A percentile compares a stretch with the other conserved stretches of the same genome.
Conservation (phyloP, 2,329 filamentous ascomycete species). For the Stenocarpella maydis region DNA sequence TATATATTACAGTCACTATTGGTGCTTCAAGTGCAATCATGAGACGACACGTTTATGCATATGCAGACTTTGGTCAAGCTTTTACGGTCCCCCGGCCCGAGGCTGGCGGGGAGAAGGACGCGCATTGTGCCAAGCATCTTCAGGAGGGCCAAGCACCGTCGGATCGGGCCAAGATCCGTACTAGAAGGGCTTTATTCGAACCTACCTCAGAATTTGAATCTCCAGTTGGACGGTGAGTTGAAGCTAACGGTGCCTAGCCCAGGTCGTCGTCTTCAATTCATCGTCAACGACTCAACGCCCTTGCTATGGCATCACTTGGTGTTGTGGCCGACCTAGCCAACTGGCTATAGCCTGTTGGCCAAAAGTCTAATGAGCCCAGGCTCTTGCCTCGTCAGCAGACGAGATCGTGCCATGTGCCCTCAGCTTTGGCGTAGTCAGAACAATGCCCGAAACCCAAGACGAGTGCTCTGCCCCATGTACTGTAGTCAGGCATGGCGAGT, state of each 20-base stretch:
- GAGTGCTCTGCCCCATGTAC: neutral
- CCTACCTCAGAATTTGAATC: neutral
- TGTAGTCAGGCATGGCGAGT: neutral
- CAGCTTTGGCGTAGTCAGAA: neutral
- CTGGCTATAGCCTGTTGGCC: too few species aligned
- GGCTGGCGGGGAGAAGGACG: neutral
- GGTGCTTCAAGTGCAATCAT: neutral
- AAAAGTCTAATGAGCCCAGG: neutral
- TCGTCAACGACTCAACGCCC: neutral
- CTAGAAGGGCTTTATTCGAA: conserved; percentile 4
- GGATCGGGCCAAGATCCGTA: conserved; percentile 15
- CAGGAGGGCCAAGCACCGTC: conserved; percentile 2
- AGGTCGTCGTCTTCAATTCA: conserved; percentile 7
- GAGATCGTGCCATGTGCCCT: neutral
- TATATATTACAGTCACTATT: too few species aligned
- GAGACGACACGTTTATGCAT: neutral
- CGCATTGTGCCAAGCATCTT: conserved; percentile 16
- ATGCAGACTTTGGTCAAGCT: neutral
- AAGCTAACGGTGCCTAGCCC: conserved; percentile 3
- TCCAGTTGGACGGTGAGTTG: neutral
- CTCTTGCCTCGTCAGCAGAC: neutral
- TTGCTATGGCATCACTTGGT: neutral
- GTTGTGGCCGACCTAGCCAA: conserved; percentile 9
- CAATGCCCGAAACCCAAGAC: conserved; percentile 2
- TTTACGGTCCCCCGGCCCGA: neutral